A percentile compares a stretch with the other conserved stretches of the same genome.
Conservation (phyloP, 2,329 filamentous ascomycete genomes). For the Neopestalotiopsis sp. region DNA sequence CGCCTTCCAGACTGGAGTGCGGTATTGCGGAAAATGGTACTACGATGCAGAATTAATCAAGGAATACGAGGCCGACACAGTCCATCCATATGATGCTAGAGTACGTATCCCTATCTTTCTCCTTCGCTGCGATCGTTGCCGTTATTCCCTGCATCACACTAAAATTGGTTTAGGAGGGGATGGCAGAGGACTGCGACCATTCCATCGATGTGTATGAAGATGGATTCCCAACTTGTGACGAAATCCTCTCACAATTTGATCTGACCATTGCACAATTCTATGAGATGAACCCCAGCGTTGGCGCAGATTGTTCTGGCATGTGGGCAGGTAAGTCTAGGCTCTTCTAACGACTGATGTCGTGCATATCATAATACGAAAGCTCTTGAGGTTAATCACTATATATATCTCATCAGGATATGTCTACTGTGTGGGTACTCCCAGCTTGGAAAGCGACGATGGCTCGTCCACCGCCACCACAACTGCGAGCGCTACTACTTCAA, state of each 20-base stretch:
- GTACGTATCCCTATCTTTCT: background rate
- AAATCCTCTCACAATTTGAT: slow-evolving; percentile 13
- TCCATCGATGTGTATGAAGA: background rate
- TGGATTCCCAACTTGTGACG: background rate
- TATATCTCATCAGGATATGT: background rate
- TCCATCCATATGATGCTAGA: background rate
- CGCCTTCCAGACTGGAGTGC: slow-evolving; percentile 15
- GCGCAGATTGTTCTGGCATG: slow-evolving; percentile 11
- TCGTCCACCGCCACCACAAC: slow-evolving; percentile 1
- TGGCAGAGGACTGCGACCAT: background rate
- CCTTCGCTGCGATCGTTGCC: no score
- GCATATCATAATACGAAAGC: no score
- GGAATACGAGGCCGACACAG: background rate
- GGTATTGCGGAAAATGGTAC: slow-evolving; percentile 20
- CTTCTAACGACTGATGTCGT: no score
- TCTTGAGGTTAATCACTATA: no score
- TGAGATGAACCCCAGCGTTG: slow-evolving; percentile 23
- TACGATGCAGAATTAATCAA: background rate
- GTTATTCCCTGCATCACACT: no score
- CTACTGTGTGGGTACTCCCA: slow-evolving; percentile 5
- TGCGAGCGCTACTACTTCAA: slow-evolving; percentile 7
- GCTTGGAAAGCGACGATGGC: background rate
- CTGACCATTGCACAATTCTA: slow-evolving; percentile 21
- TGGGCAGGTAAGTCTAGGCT: no score
- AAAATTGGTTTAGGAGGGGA: no score